A percentile compares a stretch with the other conserved stretches of the same genome.
phyloP scores from a whole-genome alignment of 129 eudicot genomes.

The Tagetes erecta region DNA sequence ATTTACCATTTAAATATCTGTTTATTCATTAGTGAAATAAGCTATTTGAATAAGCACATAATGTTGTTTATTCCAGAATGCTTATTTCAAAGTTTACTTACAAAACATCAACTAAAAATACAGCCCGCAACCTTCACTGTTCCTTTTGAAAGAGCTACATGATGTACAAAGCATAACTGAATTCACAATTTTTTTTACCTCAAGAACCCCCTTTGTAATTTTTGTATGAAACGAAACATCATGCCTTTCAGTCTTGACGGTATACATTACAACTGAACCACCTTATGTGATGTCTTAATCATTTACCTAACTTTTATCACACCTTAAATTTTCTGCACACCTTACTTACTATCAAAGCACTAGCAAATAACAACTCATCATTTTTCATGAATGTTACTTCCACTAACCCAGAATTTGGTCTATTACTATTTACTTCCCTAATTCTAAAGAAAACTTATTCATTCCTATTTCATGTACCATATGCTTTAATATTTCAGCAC shows the following conservation, averaged over 20 bases:
- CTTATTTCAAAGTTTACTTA: constrained; percentile 6
- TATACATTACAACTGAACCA: neutral
- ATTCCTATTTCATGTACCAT: neutral
- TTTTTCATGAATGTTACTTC: constrained; percentile 8
- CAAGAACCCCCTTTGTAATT: constrained; percentile 8
- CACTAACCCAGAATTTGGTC: constrained; percentile 11
- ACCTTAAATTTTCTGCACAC: constrained; percentile 12
- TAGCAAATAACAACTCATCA: constrained; percentile 11
- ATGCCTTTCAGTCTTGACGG: neutral
- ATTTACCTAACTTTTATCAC: constrained; percentile 14
- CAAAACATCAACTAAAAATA: neutral
- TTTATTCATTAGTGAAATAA: neutral
- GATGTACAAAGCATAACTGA: constrained; percentile 4
- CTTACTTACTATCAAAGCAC: constrained; percentile 12
- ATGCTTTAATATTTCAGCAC: neutral
- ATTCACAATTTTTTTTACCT: neutral
- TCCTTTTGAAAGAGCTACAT: constrained; percentile 11
- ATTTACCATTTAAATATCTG: too few relatives aligned
- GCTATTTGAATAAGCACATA: neutral
- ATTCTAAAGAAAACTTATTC: neutral
- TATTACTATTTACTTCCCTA: constrained; percentile 3
- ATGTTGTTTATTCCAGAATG: neutral
- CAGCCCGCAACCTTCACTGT: constrained; percentile 11
- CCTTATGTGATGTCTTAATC: constrained; percentile 17
- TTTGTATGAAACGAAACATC: neutral